Evolutionary conservation across 164 flowering plant genomes (phyloP).

Genomic region (Aristolochia contorta): DNA sequence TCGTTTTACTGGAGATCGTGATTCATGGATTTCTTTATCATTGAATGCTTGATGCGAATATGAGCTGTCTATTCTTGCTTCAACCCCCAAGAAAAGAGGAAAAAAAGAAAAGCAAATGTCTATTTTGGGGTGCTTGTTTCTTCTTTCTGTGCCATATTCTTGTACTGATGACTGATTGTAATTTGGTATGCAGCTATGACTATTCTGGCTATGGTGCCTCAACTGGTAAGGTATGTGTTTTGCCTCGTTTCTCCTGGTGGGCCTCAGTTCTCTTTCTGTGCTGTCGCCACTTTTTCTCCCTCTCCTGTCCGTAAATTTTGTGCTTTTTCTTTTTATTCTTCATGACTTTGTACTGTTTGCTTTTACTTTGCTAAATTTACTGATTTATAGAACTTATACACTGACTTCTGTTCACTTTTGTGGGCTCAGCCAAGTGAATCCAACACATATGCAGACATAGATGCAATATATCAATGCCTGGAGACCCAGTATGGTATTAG

Average conservation of each 20-base stretch:
- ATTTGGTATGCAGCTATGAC: constrained; percentile 62
- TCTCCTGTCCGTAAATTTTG: no score
- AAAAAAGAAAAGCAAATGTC: no score
- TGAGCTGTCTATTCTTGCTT: no score
- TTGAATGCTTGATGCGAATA: no score
- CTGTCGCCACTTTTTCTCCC: background rate
- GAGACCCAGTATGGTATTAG: constrained; percentile 81
- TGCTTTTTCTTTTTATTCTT: background rate
- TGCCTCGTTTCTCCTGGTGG: background rate
- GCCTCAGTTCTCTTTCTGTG: background rate
- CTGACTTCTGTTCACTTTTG: constrained; percentile 2
- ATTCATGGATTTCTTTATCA: no score
- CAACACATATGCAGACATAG: constrained; percentile 95
- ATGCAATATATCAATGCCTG: constrained; percentile 89
- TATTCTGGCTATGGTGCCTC: constrained; percentile 98
- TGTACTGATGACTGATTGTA: constrained; percentile 2
- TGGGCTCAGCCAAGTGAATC: constrained; percentile 79
- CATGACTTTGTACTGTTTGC: background rate
- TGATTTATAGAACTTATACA: background rate
- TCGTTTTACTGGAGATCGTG: no score
- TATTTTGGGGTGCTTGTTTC: no score
- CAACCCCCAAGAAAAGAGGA: no score
- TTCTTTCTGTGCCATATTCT: background rate
- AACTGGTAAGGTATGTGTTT: constrained; percentile 69
- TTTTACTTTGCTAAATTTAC: background rate